Evolutionary conservation across 306 rosid genomes (phyloP), one percentile per base, ranked within the genome.

Genomic region (Delonix regia): DNA sequence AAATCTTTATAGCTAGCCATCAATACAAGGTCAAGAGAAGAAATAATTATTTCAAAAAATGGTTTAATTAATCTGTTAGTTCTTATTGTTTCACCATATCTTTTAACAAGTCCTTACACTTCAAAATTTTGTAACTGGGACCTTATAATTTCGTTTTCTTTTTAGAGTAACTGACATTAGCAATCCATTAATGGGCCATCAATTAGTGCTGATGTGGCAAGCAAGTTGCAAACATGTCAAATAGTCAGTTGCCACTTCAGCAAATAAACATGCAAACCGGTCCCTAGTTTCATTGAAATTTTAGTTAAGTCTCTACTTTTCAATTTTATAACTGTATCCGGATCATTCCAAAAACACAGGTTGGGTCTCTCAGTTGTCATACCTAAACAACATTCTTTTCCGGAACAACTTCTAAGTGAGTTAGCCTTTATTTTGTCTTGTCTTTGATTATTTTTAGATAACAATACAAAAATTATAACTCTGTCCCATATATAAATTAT

Each of bases 21-120:
- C 49, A 78, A 87, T 33, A 47, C 68, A 61, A 52, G 78, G 38
- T 74, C 28, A 75, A 77, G 70, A 83, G 78, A 80, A 52, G 15
- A 64, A 16, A 27, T 13, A 71, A 19, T 49, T 9, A 33, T 3
- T 33, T 7, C 2, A 0, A 9, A 48, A 53, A 21, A 53, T 19
- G 60, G 28, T 53, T 53, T 53, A 53, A 53, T 19, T 53, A 53
- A 19, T 21, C 28, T 21, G 4, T 48, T 48, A 15, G 53, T 48
- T 7, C 41, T 7, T 0, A 38, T 38, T 15, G 53, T 16, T 48
- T 3, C 21, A 14, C 51, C 12, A 45, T 1, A 48, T 0, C 16
- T 48, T 16, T 5, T 15, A 15, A 3, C 16, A 3, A 15, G 53
- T 48, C 53, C 53, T 11, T 11, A 11, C 45, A 41, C 8, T 8